A percentile compares a stretch with the other conserved stretches of the same genome.
These are phyloP conservation scores for Leptographium radiaticola DNA, from an alignment of 2,329 filamentous ascomycete species.

Conservation along the genomic window DNA sequence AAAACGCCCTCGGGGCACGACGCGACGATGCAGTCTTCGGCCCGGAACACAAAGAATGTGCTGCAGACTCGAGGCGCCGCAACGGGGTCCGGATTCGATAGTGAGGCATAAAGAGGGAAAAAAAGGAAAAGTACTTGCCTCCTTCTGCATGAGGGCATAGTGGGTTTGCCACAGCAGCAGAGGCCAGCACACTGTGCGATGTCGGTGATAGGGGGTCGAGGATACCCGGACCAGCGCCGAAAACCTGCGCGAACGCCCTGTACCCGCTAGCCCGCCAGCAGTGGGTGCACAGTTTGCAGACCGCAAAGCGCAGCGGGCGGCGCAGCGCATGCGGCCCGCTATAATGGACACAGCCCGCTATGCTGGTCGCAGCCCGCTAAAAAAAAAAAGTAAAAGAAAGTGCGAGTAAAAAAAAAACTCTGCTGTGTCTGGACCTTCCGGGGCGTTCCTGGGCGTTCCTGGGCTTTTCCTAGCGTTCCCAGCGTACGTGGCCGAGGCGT, in stretches of 20 bases:
- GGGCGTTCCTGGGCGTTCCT: too few species aligned
- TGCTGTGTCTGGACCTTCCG: neutral
- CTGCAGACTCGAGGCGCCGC: too few species aligned
- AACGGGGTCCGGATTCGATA: too few species aligned
- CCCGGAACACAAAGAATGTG: neutral
- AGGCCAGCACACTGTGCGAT: neutral
- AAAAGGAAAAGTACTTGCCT: too few species aligned
- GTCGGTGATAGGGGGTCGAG: neutral
- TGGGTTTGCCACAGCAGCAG: too few species aligned
- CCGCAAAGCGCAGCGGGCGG: too few species aligned
- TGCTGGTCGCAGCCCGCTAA: neutral
- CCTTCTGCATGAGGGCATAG: too few species aligned
- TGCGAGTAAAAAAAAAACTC: neutral
- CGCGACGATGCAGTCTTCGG: neutral
- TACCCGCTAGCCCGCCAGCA: neutral
- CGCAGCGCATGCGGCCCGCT: neutral
- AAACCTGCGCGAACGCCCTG: neutral
- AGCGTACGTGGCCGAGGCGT: too few species aligned
- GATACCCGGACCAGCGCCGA: neutral
- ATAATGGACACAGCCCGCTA: neutral
- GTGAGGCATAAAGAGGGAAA: neutral
- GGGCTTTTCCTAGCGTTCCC: too few species aligned
- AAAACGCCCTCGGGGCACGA: neutral
- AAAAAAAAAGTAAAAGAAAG: neutral
- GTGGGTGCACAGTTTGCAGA: neutral